Conservation (phyloP, 495 filamentous ascomycete species). For the Delitschia confertaspora region DNA sequence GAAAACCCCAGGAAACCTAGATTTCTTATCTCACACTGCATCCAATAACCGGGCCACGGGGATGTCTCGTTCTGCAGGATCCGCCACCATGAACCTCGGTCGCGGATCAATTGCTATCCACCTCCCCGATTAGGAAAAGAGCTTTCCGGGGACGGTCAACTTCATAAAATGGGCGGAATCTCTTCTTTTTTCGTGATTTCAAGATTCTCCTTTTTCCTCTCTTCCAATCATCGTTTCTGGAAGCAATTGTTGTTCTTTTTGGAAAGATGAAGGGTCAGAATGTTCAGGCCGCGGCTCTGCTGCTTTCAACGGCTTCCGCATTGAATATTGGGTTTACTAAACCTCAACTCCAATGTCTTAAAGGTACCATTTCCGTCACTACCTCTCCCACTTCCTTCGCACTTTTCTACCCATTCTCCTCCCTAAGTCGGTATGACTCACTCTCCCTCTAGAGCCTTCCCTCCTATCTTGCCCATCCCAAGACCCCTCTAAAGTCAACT, state of each 20-base stretch:
- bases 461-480: slow-evolving; percentile 41
- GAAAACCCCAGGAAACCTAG: no score
- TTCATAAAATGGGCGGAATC: slow-evolving; percentile 10
- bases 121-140: slow-evolving; percentile 24
- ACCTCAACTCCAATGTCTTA: background rate
- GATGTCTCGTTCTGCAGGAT: slow-evolving; percentile 19
- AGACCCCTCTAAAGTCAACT: slow-evolving; percentile 37
- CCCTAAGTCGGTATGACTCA: slow-evolving; percentile 38
- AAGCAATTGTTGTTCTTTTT: background rate
- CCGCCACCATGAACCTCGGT: slow-evolving; percentile 9
- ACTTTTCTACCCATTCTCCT: slow-evolving; percentile 12
- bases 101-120: slow-evolving; percentile 5
- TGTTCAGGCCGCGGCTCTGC: background rate
- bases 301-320: slow-evolving; percentile 2
- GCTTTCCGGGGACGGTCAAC: slow-evolving; percentile 9
- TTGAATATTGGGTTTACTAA: slow-evolving; percentile 1
- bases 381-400: background rate
- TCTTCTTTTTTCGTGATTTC: background rate
- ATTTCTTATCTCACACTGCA: slow-evolving; percentile 10
- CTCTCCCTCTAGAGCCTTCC: slow-evolving; percentile 33
- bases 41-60: slow-evolving; percentile 23
- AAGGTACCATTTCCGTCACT: background rate
- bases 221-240: background rate
- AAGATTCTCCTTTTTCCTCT: background rate
- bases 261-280: slow-evolving; percentile 1